Conservation (phyloP, 108 stramenopile species). For the Poteriospumella lacustris region DNA sequence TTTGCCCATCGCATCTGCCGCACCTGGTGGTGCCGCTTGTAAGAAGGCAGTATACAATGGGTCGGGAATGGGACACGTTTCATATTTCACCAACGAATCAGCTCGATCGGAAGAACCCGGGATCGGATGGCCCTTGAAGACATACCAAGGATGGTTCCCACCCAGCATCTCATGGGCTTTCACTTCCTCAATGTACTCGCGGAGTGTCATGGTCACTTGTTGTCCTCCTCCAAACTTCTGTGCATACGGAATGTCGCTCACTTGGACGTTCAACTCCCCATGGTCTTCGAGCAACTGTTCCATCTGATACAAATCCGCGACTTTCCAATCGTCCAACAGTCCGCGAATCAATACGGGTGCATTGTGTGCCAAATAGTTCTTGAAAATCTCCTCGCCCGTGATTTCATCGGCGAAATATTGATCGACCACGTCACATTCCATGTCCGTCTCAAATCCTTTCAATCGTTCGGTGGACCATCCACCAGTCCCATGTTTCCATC, state of each 20-base stretch:
- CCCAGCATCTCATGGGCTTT: not conserved
- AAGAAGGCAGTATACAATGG: not conserved
- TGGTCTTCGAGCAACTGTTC: not conserved
- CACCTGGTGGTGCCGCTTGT: too few species aligned
- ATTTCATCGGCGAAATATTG: conserved; percentile 27
- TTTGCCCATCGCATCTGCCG: too few species aligned
- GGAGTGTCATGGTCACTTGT: not conserved
- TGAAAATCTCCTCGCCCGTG: conserved; percentile 15
- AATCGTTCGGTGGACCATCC: conserved; percentile 3
- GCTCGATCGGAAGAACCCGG: not conserved
- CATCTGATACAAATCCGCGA: not conserved
- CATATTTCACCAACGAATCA: not conserved
- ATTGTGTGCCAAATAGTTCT: conserved; percentile 3
- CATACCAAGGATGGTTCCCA: conserved; percentile 29
- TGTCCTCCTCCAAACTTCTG: not conserved
- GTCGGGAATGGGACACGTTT: not conserved
- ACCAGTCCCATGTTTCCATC: not conserved
- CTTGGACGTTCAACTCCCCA: not conserved
- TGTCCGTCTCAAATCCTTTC: conserved; percentile 4
- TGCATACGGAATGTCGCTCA: conserved; percentile 29
- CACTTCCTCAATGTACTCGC: conserved; percentile 5
- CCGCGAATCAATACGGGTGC: conserved; percentile 15
- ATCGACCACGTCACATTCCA: conserved; percentile 1
- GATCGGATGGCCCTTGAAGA: conserved; percentile 7
- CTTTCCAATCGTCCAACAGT: conserved; percentile 23